Percentiles rank a stretch among this genome's conserved stretches.
Evolutionary conservation across 352 stramenopile species (phyloP).

Genomic region (Phytophthora ohioensis): DNA sequence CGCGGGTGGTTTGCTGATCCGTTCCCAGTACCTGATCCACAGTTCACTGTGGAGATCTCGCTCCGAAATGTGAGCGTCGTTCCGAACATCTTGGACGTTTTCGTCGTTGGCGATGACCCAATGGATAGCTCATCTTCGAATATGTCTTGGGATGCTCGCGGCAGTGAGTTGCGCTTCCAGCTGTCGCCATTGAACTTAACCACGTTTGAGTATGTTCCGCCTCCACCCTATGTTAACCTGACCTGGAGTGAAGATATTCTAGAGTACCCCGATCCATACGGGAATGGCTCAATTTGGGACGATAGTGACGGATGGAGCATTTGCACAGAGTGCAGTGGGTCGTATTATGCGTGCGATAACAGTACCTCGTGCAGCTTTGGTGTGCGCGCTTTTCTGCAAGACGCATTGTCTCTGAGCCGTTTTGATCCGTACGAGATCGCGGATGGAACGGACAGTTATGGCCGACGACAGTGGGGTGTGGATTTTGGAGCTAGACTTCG

Average conservation of each 20-base stretch:
- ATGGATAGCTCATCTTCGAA: constrained; percentile 6
- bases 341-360: constrained; percentile 33
- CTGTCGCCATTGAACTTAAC: constrained; percentile 41
- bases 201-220: constrained; percentile 54
- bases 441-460: background rate
- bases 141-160: constrained; percentile 8
- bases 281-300: constrained; percentile 16
- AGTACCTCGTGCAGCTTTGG: constrained; percentile 51
- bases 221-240: constrained; percentile 43
- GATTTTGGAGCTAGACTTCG: constrained; percentile 27
- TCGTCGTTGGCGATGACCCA: constrained; percentile 3
- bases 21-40: constrained; percentile 29
- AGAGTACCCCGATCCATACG: constrained; percentile 21
- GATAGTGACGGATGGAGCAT: constrained; percentile 12
- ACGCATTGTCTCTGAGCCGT: constrained; percentile 23
- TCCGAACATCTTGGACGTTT: constrained; percentile 26
- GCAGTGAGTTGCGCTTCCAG: constrained; percentile 24
- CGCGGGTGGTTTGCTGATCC: constrained; percentile 14
- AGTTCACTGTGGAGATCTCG: constrained; percentile 45
- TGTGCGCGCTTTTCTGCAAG: constrained; percentile 40
- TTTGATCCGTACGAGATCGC: constrained; percentile 14
- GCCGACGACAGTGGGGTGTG: constrained; percentile 5
- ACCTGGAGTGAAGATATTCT: constrained; percentile 39
- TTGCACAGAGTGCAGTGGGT: constrained; percentile 29
- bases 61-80: constrained; percentile 46